Evolutionary conservation across 257 asterid species (phyloP).

Genomic region (Salvia miltiorrhiza): DNA sequence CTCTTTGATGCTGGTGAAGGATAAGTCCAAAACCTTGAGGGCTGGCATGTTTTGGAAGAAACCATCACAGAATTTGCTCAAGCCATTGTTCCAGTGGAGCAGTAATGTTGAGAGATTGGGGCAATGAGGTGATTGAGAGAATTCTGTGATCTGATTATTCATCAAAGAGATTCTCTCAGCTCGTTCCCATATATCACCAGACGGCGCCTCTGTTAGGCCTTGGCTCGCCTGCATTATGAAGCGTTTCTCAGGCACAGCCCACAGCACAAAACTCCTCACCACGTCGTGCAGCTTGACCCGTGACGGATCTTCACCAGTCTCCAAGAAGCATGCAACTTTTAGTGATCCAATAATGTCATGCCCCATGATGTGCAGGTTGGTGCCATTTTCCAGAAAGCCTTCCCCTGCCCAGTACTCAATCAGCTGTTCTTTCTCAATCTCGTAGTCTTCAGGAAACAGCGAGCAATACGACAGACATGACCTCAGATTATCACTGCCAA

Average conservation of each 20-base stretch:
- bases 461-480: conserved; percentile 38
- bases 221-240: conserved; percentile 40
- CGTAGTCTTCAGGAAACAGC: conserved; percentile 43
- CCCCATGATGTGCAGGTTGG: conserved; percentile 28
- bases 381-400: conserved; percentile 33
- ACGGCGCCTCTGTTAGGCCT: conserved; percentile 35
- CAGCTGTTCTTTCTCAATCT: conserved; percentile 41
- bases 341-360: conserved; percentile 40
- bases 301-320: conserved; percentile 38
- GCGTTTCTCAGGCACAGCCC: conserved; percentile 27
- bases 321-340: conserved; percentile 47
- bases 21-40: conserved; percentile 40
- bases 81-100: conserved; percentile 40
- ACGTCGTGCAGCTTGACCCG: conserved; percentile 51
- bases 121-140: conserved; percentile 25
- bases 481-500: conserved; percentile 33
- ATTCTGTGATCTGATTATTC: conserved; percentile 40
- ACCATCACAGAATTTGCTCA: conserved; percentile 30
- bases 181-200: conserved; percentile 29
- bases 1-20: conserved; percentile 37
- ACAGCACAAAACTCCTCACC: conserved; percentile 41
- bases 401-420: conserved; percentile 52
- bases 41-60: conserved; percentile 35
- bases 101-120: conserved; percentile 38
- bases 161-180: conserved; percentile 43